Evolutionary conservation across 2,329 filamentous ascomycete genomes (phyloP).

Genomic region (Trichophaea hybrida): DNA sequence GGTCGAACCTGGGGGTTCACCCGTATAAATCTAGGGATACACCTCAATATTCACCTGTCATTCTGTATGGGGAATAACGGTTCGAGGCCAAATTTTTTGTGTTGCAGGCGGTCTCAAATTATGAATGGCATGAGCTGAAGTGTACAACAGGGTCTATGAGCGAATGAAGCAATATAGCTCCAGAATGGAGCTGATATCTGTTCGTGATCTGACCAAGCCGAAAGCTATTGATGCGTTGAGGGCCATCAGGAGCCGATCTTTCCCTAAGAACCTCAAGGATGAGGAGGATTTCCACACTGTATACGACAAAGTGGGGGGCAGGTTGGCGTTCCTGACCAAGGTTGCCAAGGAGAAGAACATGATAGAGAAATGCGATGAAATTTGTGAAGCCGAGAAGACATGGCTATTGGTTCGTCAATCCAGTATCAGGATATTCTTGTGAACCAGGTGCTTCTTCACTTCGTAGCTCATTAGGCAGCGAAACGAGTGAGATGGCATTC

Average conservation of each 20-base stretch:
- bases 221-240: slow-evolving; percentile 63
- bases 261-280: slow-evolving; percentile 51
- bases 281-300: slow-evolving; percentile 38
- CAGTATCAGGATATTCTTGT: not conserved
- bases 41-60: too few relatives aligned
- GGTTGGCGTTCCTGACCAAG: slow-evolving; percentile 72
- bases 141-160: slow-evolving; percentile 53
- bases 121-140: not conserved
- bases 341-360: slow-evolving; percentile 80
- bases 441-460: not conserved
- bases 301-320: slow-evolving; percentile 75
- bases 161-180: slow-evolving; percentile 82
- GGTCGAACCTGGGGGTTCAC: not conserved
- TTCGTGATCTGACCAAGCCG: slow-evolving; percentile 65
- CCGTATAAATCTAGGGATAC: too few relatives aligned
- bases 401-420: slow-evolving; percentile 45
- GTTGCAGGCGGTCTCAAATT: too few relatives aligned
- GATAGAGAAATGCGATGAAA: slow-evolving; percentile 59
- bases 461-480: not conserved
- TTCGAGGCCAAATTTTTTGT: too few relatives aligned
- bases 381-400: slow-evolving; percentile 56
- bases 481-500: too few relatives aligned
- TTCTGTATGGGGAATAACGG: too few relatives aligned
- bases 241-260: slow-evolving; percentile 70
- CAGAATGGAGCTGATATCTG: slow-evolving; percentile 82